Evolutionary conservation across 2,329 filamentous ascomycete species (phyloP), one percentile per base, ranked within the genome.

Genomic region (Fusarium tupiense): DNA sequence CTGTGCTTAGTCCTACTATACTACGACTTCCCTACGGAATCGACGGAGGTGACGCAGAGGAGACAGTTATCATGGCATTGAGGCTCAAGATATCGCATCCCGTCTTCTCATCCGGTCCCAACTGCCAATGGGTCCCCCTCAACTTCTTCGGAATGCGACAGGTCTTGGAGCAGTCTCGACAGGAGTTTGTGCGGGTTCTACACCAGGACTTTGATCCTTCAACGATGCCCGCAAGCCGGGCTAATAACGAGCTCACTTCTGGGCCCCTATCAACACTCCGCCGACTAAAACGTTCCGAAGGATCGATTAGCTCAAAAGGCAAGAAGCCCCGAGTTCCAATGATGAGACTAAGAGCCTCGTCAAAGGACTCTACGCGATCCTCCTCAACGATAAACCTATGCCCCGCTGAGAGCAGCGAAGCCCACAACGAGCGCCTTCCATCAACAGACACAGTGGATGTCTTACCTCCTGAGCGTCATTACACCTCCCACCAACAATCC

Each of bases 101-200:
- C 67, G 84, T 85, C 20, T 85, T 85, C 31, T 81, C 88, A 7
- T 82, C 83, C 1, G 86, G 86, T 20, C 82, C 87, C 3, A 85
- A 86, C 24, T 88, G 89, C 74, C 85, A 87, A 62, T 92, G 92
- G 73, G 85, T 88, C 2, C 91, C 92, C 0, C 83, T 93, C 24
- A 87, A 83, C 50, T 90, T 93, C 69, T 93, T 93, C 83, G 90
- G 88, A 69, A 84, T 88, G 13, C 90, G 91, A 65, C 92, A 94
- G 79, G 87, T 91, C 66, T 85, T 89, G 0, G 88, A 90, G 73
- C 84, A 86, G 0, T 88, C 90, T 69, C 86, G 90, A 35, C 85
- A 88, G 7, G 86, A 86, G 3, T 93, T 94, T 75, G 85, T 87
- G 1, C 86, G 88, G 57, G 86, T 86, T 44, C 85, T 92, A 2